Percentiles rank a stretch among this genome's conserved stretches.
Conservation (phyloP, 495 filamentous ascomycete genomes). For the Venustampulla echinocandica region DNA sequence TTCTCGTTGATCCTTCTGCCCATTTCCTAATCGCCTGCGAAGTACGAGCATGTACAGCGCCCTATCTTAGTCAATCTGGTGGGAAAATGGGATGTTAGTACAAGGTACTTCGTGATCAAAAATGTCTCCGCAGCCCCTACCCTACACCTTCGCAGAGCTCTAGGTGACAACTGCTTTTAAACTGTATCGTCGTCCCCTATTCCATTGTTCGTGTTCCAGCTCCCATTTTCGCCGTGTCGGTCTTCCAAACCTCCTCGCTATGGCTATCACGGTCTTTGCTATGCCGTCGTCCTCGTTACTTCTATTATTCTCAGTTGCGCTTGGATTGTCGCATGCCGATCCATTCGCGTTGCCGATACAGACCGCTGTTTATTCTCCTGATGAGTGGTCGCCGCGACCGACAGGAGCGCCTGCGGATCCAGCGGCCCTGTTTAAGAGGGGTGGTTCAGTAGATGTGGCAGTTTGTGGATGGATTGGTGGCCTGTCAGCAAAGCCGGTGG, state of each 20-base stretch:
- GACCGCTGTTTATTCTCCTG: conserved; percentile 15
- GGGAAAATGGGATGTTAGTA: no score
- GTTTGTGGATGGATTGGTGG: conserved; percentile 23
- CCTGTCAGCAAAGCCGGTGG: conserved; percentile 3
- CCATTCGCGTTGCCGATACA: conserved; percentile 16
- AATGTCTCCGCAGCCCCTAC: no score
- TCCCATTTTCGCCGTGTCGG: no score
- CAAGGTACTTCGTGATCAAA: no score
- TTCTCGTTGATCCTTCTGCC: no score
- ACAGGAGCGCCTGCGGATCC: conserved; percentile 14
- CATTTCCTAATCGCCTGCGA: no score
- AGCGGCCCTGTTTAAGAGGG: conserved; percentile 17
- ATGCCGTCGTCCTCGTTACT: conserved; percentile 18
- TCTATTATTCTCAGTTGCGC: conserved; percentile 16
- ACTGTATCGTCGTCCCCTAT: no score
- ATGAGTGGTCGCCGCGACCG: conserved; percentile 18
- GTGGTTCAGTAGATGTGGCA: conserved; percentile 10
- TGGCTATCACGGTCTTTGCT: conserved; percentile 20
- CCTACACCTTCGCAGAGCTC: no score
- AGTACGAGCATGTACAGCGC: no score
- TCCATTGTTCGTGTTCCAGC: no score
- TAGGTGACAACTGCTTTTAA: no score
- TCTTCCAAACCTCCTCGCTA: conserved; percentile 1
- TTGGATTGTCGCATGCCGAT: conserved; percentile 10
- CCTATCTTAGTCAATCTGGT: no score